Base-by-base conservation (phyloP, 176 grass and related monocot genomes). In the Urochloa ruziziensis region DNA sequence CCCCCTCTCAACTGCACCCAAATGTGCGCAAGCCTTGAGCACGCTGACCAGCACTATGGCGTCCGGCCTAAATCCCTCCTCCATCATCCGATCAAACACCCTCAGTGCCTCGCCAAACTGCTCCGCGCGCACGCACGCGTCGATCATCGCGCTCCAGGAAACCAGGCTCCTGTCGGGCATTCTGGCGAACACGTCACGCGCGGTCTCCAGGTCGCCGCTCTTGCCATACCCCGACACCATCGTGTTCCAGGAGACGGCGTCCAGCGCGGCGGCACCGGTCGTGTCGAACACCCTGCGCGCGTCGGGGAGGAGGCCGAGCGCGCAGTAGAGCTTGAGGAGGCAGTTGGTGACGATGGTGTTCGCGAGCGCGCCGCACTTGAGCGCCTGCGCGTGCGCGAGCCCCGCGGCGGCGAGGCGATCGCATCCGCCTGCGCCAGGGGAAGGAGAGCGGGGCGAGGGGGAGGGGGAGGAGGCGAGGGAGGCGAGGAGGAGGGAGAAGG, bases 301-400 rank as follows among this genome's bases (percentile, higher is more conserved):
- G 62, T 75, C 52, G 36, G 23, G 35, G 48, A 89, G 65, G 46
- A 79, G 43, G 43, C 77, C 92, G 59, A 89, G 67, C 0, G n/a
- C 56, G 62, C 81, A 87, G 81, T 94, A 89, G 75, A 91, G 89
- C 40, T 84, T 91, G 51, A 91, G 73, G 48, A 94, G 81, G 19
- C 86, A 91, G 62, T 94, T 94, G 58, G 81, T 94, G 80, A 91
- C 86, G 51, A 94, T 84, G 7, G 87, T 34, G 32, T 89, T 78
- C n/a, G 67, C 84, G 42, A 91, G 86, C 75, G 37, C 86, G 27
- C 92, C 86, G 34, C 76, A 82, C 67, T 87, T 91, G 77, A 87
- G 57, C 23, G 70, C 77, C 64, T 89, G 92, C 34, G 80, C 92
- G 35, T 94, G 89, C 44, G 89, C 84, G 7, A 86, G 67, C 58